phyloP scores from a whole-genome alignment of 1,284 basidiomycete species.

The Wallemia mellicola region DNA sequence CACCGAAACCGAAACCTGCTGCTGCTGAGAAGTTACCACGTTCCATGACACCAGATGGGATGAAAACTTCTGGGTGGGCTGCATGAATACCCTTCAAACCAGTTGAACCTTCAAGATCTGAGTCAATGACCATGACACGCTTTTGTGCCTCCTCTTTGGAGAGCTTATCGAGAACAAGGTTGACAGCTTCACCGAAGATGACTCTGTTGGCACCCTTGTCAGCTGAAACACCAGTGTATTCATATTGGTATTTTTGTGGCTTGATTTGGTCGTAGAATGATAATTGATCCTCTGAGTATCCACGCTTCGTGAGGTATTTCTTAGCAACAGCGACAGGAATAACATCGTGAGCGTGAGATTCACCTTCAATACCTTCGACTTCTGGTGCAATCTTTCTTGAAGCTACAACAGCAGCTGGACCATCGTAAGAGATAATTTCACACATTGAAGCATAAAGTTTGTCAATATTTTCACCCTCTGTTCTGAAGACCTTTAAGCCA shows the following conservation, averaged over 20 bases:
- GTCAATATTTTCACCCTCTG: constrained; percentile 45
- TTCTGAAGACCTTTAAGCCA: constrained; percentile 38
- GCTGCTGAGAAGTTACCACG: constrained; percentile 53
- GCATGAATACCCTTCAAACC: constrained; percentile 55
- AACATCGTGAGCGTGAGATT: constrained; percentile 47
- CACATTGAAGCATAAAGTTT: constrained; percentile 35
- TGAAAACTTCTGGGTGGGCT: constrained; percentile 56
- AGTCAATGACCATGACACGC: constrained; percentile 59
- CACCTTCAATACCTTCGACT: constrained; percentile 42
- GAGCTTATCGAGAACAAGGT: constrained; percentile 35
- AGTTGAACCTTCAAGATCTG: constrained; percentile 58
- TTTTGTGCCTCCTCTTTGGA: constrained; percentile 41
- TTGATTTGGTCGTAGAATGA: constrained; percentile 35
- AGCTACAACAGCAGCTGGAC: constrained; percentile 29
- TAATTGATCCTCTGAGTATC: constrained; percentile 25
- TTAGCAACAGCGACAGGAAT: constrained; percentile 43
- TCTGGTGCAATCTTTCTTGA: background rate
- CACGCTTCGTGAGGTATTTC: constrained; percentile 34
- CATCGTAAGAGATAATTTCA: constrained; percentile 25
- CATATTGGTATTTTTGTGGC: constrained; percentile 25
- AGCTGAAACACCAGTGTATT: constrained; percentile 34
- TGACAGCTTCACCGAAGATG: constrained; percentile 52
- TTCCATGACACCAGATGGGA: constrained; percentile 56
- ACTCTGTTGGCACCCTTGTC: constrained; percentile 48
- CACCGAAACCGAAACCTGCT: constrained; percentile 39